These are phyloP conservation scores for Coelastrella sp. DNA, from an alignment of 139 green algal genomes.

Conservation along the genomic window DNA sequence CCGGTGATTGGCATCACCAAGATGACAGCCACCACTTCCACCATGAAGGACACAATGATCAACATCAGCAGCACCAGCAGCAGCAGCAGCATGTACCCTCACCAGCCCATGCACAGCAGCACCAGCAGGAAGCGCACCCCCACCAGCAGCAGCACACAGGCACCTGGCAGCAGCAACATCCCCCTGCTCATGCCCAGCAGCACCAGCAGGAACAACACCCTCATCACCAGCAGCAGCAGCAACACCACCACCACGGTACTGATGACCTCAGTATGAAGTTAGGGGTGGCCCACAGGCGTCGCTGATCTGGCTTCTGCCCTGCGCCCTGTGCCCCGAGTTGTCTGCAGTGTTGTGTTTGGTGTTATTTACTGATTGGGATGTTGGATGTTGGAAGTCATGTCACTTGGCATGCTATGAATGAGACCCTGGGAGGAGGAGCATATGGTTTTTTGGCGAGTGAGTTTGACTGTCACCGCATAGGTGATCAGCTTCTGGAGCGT, in stretches of 20 bases:
- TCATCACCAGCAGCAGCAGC: constrained; percentile 28
- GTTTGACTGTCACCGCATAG: background rate
- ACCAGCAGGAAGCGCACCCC: constrained; percentile 4
- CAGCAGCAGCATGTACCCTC: constrained; percentile 9
- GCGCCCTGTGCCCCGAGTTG: background rate
- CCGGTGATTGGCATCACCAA: constrained; percentile 28
- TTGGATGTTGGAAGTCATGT: background rate
- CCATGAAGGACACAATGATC: background rate
- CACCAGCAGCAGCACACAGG: background rate
- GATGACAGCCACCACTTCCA: constrained; percentile 44
- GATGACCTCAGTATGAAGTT: constrained; percentile 43
- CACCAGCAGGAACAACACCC: background rate
- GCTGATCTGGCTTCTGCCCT: background rate
- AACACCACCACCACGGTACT: constrained; percentile 19
- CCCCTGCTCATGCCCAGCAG: background rate
- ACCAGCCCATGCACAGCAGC: background rate
- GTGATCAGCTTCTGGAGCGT: background rate
- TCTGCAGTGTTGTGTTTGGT: background rate
- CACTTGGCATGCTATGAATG: background rate
- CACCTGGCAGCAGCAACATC: background rate
- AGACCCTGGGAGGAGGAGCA: too few relatives aligned
- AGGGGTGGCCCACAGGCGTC: constrained; percentile 5
- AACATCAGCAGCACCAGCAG: constrained; percentile 2
- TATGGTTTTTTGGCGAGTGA: too few relatives aligned
- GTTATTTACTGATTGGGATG: background rate